Evolutionary conservation across 1,284 basidiomycete genomes (phyloP), one percentile per base, ranked within the genome.

Genomic region (Moniliophthora roreri): DNA sequence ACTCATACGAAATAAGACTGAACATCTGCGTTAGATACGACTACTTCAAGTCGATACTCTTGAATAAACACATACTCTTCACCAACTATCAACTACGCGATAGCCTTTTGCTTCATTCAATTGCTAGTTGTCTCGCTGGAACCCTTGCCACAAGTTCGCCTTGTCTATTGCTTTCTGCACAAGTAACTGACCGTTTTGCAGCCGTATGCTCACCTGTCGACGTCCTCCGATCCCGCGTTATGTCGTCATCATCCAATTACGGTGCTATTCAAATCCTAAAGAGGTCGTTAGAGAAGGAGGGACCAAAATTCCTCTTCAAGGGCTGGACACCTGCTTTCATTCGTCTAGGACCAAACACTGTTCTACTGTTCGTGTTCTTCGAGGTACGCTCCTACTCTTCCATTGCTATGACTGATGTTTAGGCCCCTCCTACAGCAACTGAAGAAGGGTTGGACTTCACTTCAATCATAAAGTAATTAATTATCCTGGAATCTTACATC

Each of bases 201-300:
- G 88, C 93, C 48, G 85, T 95, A 21, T 94, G 91, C 63, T 91
- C 92, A 10, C 93, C 93, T 7, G 91, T 87, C 11, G 93, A 96
- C 63, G 93, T 95, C 16, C 74, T 96, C 62, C 83, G 89, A 62
- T 88, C 88, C 18, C 80, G 88, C 48, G 69, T 91, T 45, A 91
- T 91, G 88, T 80, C 85, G 48, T 81, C 83, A 81, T 76, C 83
- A 13, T 75, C 74, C 41, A 72, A 77, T 13, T 65, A 71, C 2
- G 72, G 69, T 15, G 72, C 81, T 3, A 39, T 81, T 20, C 74
- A 80, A 50, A 74, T 89, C 34, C 67, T 90, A 16, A 71, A 68
- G 26, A 72, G 68, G 34, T 87, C 87, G 1, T 68, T 90, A 39
- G 77, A 77, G 35, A 75, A 84, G 58, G 93, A 96, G 74, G 93